Evolutionary conservation across 306 rosid species (phyloP).

Genomic region (Adenanthera pavonina): DNA sequence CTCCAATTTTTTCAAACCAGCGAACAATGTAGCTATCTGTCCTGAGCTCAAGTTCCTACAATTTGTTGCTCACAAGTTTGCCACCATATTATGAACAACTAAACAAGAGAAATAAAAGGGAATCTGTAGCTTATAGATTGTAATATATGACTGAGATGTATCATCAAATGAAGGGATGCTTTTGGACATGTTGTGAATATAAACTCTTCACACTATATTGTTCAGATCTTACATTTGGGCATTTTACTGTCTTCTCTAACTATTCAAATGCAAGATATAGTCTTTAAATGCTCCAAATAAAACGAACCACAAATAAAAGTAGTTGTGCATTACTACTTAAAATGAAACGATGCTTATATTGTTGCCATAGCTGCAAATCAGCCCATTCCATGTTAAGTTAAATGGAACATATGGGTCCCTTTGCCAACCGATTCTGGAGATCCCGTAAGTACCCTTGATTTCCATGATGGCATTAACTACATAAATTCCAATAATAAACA

Average conservation of each 20-base stretch:
- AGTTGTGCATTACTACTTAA: not conserved
- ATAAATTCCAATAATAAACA: not conserved
- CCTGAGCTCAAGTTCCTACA: constrained; percentile 41
- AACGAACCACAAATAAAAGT: no score
- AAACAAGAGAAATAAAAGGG: not conserved
- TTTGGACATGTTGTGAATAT: no score
- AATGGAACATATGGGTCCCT: not conserved
- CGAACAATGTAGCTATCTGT: not conserved
- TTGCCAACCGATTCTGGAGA: not conserved
- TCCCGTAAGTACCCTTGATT: not conserved
- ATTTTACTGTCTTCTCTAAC: no score
- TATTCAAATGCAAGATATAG: no score
- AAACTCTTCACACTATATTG: no score
- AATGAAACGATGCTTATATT: not conserved
- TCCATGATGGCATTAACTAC: not conserved
- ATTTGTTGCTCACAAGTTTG: not conserved
- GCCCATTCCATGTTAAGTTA: not conserved
- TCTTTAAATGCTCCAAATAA: no score
- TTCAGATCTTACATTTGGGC: no score
- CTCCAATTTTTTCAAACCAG: constrained; percentile 24
- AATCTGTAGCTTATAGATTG: not conserved
- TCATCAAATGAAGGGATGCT: no score
- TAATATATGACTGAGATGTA: not conserved
- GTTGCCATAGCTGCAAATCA: not conserved
- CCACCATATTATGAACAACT: no score